A percentile compares a stretch with the other conserved stretches of the same genome.
Conservation (phyloP, 2,329 filamentous ascomycete species). For the Penicillium hordei region DNA sequence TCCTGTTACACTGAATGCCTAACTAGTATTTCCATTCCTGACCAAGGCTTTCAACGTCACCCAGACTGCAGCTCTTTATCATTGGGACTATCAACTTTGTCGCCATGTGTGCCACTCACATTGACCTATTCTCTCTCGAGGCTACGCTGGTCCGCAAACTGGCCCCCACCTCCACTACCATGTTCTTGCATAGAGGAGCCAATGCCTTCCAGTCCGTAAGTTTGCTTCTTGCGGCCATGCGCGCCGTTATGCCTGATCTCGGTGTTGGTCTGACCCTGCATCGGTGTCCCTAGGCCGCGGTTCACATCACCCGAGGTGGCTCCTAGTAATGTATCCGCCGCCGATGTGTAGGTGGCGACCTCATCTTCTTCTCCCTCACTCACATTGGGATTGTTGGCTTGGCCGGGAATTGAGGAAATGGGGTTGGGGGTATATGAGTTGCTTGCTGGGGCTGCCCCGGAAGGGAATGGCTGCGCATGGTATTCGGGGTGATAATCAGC, state of each 20-base stretch:
- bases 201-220: slow-evolving; percentile 47
- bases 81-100: background rate
- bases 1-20: background rate
- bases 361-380: slow-evolving; percentile 45
- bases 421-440: slow-evolving; percentile 51
- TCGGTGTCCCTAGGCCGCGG: slow-evolving; percentile 54
- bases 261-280: slow-evolving; percentile 48
- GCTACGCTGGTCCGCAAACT: slow-evolving; percentile 29
- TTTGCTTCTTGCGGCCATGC: slow-evolving; percentile 43
- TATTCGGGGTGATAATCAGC: slow-evolving; percentile 62
- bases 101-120: background rate
- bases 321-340: slow-evolving; percentile 50
- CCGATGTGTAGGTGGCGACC: slow-evolving; percentile 40
- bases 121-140: slow-evolving; percentile 26
- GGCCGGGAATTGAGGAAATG: slow-evolving; percentile 24
- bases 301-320: slow-evolving; percentile 56
- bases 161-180: slow-evolving; percentile 27
- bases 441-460: slow-evolving; percentile 62
- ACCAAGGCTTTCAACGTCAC: background rate
- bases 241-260: slow-evolving; percentile 52
- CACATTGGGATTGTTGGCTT: slow-evolving; percentile 43
- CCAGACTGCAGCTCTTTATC: background rate
- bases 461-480: slow-evolving; percentile 58
- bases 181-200: slow-evolving; percentile 32
- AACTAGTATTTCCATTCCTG: background rate